Percentiles rank a stretch among this genome's conserved stretches.
Conservation (phyloP, 2,329 filamentous ascomycete genomes). For the Talaromyces sp. region DNA sequence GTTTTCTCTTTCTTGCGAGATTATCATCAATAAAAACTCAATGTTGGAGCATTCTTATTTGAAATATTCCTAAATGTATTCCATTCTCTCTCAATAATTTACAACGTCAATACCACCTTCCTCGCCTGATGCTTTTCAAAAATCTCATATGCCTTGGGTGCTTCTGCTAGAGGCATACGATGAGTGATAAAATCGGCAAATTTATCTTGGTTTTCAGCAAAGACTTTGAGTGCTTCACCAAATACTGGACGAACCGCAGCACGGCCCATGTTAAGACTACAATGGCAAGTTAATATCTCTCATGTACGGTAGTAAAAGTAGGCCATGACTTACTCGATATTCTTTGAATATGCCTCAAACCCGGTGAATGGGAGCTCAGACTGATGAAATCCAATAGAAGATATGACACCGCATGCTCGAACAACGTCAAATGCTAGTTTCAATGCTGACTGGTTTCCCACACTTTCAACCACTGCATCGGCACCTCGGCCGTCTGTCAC, state of each 20-base stretch:
- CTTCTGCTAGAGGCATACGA: constrained; percentile 1
- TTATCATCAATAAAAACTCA: too few species aligned
- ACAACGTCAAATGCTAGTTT: constrained; percentile 62
- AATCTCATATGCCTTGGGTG: constrained; percentile 1
- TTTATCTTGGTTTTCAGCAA: constrained; percentile 3
- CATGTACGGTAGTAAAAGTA: background rate
- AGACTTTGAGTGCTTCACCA: constrained; percentile 2
- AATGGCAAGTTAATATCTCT: background rate
- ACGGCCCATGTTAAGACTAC: background rate
- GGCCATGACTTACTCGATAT: background rate
- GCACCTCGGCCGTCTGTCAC: constrained; percentile 71
- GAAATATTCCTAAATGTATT: background rate
- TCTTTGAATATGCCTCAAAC: constrained; percentile 4
- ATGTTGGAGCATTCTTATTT: background rate
- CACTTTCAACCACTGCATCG: constrained; percentile 71
- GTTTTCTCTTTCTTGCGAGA: background rate
- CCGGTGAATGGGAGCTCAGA: background rate
- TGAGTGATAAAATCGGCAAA: constrained; percentile 2
- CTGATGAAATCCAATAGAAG: constrained; percentile 62
- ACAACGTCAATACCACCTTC: background rate
- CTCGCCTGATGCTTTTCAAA: constrained; percentile 1
- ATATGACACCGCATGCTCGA: constrained; percentile 63
- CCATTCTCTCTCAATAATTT: background rate
- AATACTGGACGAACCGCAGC: constrained; percentile 1
- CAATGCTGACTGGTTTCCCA: constrained; percentile 60